phyloP scores from a whole-genome alignment of 805 yeast species.

The Scheffersomyces amazonensis region DNA sequence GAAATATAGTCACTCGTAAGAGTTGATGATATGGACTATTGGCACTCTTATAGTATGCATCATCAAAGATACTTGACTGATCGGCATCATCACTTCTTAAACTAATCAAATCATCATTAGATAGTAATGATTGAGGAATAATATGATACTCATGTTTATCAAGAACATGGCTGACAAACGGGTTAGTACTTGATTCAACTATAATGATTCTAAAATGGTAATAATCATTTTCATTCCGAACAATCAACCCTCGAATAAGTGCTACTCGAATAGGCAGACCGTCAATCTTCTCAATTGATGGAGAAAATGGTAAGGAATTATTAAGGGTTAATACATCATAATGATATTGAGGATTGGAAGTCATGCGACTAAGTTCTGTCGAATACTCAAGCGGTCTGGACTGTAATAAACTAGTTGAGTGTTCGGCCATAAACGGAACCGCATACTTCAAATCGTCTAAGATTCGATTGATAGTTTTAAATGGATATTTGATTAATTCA shows the following conservation, averaged over 20 bases:
- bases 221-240: constrained; percentile 11
- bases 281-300: constrained; percentile 22
- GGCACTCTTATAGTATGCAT: constrained; percentile 28
- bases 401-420: constrained; percentile 19
- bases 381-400: constrained; percentile 38
- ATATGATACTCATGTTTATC: constrained; percentile 38
- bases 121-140: constrained; percentile 17
- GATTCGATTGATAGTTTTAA: constrained; percentile 67
- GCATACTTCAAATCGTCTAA: constrained; percentile 57
- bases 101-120: constrained; percentile 24
- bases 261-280: constrained; percentile 14
- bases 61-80: constrained; percentile 22
- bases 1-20: constrained; percentile 51
- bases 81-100: neutral
- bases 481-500: constrained; percentile 23
- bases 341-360: constrained; percentile 8
- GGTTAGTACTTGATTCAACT: constrained; percentile 19
- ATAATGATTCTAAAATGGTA: constrained; percentile 30
- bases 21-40: constrained; percentile 23
- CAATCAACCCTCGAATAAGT: constrained; percentile 31
- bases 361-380: constrained; percentile 12
- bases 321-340: constrained; percentile 30
- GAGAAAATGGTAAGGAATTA: constrained; percentile 30
- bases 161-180: constrained; percentile 12
- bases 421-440: constrained; percentile 14